Percentiles rank a stretch among this genome's conserved stretches.
Evolutionary conservation across 768 basidiomycete species (phyloP).

Genomic region (Arthromyces matolae): DNA sequence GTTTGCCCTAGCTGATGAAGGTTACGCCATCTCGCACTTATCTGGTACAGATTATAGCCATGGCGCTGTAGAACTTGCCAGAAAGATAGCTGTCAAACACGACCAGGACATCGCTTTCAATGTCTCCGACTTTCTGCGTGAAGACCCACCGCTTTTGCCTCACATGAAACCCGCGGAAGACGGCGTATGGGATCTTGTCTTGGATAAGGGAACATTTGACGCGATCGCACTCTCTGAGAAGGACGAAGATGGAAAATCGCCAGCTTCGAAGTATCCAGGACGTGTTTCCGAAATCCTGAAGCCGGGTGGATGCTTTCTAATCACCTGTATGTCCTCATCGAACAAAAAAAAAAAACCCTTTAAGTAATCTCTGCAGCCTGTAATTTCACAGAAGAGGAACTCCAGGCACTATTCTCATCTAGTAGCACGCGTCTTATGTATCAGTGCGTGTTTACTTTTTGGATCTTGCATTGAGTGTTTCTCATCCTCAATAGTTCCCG

Average conservation of each 20-base stretch:
- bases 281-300: constrained; percentile 55
- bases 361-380: constrained; percentile 56
- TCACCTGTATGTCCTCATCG: constrained; percentile 61
- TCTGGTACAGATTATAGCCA: constrained; percentile 76
- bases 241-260: constrained; percentile 48
- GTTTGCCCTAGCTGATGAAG: constrained; percentile 65
- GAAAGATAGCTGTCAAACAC: constrained; percentile 49
- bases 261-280: constrained; percentile 56
- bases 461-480: neutral
- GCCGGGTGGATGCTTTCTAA: constrained; percentile 67
- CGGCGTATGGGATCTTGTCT: constrained; percentile 63
- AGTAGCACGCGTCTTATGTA: constrained; percentile 50
- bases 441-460: constrained; percentile 47
- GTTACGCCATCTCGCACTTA: constrained; percentile 51
- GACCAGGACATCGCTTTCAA: constrained; percentile 48
- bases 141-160: constrained; percentile 39
- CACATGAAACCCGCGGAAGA: constrained; percentile 17
- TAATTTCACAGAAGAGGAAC: constrained; percentile 80
- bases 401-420: constrained; percentile 50
- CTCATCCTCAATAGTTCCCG: constrained; percentile 47
- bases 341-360: too few species aligned
- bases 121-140: constrained; percentile 61
- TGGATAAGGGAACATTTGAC: constrained; percentile 90
- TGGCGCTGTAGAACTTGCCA: constrained; percentile 64
- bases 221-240: constrained; percentile 73